Evolutionary conservation across 192 early-diverging fungal species (phyloP).

Genomic region (Coemansia sp.): DNA sequence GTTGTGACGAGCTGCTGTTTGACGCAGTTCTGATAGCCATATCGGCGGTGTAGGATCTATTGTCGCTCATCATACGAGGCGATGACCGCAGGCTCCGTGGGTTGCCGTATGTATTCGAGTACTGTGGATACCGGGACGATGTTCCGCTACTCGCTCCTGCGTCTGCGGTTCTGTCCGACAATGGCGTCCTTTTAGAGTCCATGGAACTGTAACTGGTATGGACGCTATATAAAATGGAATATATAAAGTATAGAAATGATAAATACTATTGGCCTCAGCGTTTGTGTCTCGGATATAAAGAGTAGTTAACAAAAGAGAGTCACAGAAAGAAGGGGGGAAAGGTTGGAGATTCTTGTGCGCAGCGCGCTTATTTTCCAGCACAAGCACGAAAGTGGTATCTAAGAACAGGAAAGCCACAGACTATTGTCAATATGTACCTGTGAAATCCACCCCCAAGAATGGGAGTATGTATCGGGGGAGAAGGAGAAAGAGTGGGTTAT

Average conservation of each 20-base stretch:
- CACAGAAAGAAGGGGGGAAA: not conserved
- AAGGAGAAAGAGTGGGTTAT: not conserved
- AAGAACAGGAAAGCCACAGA: not conserved
- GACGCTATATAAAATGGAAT: slow-evolving; percentile 6
- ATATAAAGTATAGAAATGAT: not conserved
- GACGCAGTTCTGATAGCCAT: not conserved
- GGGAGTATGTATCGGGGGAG: not conserved
- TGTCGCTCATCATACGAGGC: slow-evolving; percentile 1
- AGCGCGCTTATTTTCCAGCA: not conserved
- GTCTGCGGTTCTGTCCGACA: not conserved
- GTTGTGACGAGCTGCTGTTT: not conserved
- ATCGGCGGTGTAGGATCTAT: slow-evolving; percentile 7
- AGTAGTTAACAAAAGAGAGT: slow-evolving; percentile 4
- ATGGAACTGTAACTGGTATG: not conserved
- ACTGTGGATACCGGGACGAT: slow-evolving; percentile 1
- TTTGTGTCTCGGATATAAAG: not conserved
- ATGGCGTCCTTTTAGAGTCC: not conserved
- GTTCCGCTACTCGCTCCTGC: not conserved
- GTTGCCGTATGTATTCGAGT: not conserved
- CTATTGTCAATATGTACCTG: not conserved
- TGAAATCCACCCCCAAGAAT: not conserved
- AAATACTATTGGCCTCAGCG: not conserved
- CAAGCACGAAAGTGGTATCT: not conserved
- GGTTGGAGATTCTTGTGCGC: not conserved
- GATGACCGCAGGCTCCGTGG: slow-evolving; percentile 2